phyloP scores from a whole-genome alignment of 257 asterid species.

The Galeopsis tetrahit region DNA sequence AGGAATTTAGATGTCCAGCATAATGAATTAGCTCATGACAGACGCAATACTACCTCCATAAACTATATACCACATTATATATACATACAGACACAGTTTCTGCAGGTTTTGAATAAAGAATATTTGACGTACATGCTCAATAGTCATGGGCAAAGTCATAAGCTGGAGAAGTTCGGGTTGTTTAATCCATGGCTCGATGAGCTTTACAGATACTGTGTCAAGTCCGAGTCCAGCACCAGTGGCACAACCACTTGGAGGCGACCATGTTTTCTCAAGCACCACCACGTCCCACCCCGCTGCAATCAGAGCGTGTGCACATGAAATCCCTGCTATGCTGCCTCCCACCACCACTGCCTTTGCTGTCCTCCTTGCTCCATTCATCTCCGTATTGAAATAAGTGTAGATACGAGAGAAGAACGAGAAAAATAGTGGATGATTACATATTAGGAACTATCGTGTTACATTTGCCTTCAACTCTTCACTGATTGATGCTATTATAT shows the following conservation, averaged over 20 bases:
- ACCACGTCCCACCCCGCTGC: slow-evolving; percentile 82
- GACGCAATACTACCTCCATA: neutral
- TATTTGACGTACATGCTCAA: slow-evolving; percentile 61
- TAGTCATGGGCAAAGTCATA: slow-evolving; percentile 54
- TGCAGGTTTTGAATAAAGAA: slow-evolving; percentile 18
- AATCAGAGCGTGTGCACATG: slow-evolving; percentile 66
- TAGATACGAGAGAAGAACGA: neutral
- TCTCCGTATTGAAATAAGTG: slow-evolving; percentile 19
- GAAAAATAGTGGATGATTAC: neutral
- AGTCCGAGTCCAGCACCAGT: slow-evolving; percentile 88
- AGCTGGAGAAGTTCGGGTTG: slow-evolving; percentile 49
- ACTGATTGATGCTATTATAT: slow-evolving; percentile 2
- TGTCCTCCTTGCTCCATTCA: slow-evolving; percentile 34
- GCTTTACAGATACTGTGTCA: slow-evolving; percentile 51
- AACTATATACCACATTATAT: slow-evolving; percentile 1
- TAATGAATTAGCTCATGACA: neutral
- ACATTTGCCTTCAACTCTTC: neutral
- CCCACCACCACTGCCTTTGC: slow-evolving; percentile 76
- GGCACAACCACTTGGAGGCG: slow-evolving; percentile 65
- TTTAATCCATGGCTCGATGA: slow-evolving; percentile 54
- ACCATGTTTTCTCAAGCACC: slow-evolving; percentile 67
- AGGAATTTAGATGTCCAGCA: slow-evolving; percentile 6
- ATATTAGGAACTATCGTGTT: neutral
- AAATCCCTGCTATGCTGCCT: slow-evolving; percentile 84
- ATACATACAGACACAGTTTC: neutral